Percentiles rank a stretch among this genome's conserved stretches.
Conservation (phyloP, 208 protist genomes). For the Angomonas deanei region DNA sequence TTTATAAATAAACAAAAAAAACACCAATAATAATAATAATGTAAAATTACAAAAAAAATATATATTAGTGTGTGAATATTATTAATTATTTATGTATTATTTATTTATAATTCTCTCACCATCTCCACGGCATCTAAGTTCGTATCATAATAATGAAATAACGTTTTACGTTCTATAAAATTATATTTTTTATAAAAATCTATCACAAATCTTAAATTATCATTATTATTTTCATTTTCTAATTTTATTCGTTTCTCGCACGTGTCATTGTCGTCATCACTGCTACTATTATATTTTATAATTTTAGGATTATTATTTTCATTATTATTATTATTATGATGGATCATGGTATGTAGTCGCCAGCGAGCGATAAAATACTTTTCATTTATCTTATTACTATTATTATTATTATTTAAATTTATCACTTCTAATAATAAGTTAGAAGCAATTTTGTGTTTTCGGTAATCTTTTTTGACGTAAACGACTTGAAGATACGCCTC, state of each 20-base stretch:
- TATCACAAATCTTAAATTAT: not conserved
- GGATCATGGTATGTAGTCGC: too few species aligned
- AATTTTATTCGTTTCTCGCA: too few species aligned
- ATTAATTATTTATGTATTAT: not conserved
- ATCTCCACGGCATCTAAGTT: conserved; percentile 64
- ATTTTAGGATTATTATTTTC: too few species aligned
- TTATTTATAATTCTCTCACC: conserved; percentile 16
- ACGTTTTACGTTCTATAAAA: conserved; percentile 38
- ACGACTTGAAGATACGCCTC: too few species aligned
- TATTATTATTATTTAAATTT: conserved; percentile 2
- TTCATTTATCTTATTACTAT: too few species aligned
- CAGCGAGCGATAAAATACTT: too few species aligned
- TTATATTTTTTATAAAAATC: conserved; percentile 43
- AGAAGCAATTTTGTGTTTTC: not conserved
- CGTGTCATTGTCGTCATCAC: not conserved
- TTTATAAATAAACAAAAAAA: not conserved
- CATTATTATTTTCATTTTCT: too few species aligned
- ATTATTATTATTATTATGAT: too few species aligned
- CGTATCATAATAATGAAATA: conserved; percentile 51
- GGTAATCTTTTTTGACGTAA: not conserved
- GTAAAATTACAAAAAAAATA: conserved; percentile 11
- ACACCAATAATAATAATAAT: not conserved
- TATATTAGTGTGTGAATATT: conserved; percentile 3
- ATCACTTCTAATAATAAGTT: not conserved
- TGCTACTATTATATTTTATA: too few species aligned